Conservation (phyloP, 2,329 filamentous ascomycete species). For the Emergomyces africanus region DNA sequence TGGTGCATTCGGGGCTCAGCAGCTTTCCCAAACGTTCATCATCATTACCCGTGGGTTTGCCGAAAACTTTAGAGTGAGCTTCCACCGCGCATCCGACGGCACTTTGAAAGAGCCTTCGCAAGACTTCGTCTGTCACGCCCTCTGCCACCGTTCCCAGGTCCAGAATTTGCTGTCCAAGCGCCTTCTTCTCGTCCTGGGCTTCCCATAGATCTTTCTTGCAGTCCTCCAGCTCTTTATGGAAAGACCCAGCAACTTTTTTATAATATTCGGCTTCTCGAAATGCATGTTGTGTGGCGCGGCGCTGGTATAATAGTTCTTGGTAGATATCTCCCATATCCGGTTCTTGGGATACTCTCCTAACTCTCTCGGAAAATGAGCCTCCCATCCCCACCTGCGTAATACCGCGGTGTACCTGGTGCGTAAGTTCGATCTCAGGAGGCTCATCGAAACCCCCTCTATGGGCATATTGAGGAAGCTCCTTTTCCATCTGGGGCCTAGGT, state of each 20-base stretch:
- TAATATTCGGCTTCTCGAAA: background rate
- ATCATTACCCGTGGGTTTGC: background rate
- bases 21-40: background rate
- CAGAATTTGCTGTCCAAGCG: conserved; percentile 1
- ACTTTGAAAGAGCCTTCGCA: background rate
- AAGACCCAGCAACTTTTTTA: background rate
- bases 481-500: background rate
- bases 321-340: background rate
- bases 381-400: background rate
- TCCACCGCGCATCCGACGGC: background rate
- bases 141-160: conserved; percentile 1
- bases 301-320: background rate
- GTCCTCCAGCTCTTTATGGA: background rate
- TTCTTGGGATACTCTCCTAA: background rate
- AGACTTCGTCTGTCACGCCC: background rate
- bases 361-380: background rate
- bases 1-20: background rate
- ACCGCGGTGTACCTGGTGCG: background rate
- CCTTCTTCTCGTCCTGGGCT: background rate
- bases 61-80: conserved; percentile 1
- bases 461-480: background rate
- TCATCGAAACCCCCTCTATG: background rate
- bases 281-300: background rate
- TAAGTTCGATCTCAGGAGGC: background rate
- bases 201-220: conserved; percentile 1